These are phyloP conservation scores for Russula dissimulans DNA, from an alignment of 768 basidiomycete genomes.

Conservation along the genomic window DNA sequence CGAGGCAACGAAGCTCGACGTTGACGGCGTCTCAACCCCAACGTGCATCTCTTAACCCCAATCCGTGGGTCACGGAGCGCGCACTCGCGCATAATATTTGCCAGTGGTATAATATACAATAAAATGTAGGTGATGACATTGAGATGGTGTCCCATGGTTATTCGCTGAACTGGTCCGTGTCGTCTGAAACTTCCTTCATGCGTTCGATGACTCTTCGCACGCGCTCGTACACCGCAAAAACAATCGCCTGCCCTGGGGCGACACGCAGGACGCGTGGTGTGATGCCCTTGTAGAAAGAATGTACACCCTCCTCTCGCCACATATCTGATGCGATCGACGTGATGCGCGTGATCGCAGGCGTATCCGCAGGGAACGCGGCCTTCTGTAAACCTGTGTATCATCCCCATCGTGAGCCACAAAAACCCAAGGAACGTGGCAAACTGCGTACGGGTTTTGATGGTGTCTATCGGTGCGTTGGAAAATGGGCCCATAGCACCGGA, in stretches of 20 bases:
- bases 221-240: constrained; percentile 94
- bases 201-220: constrained; percentile 69
- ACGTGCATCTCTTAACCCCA: not conserved
- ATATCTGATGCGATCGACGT: constrained; percentile 77
- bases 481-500: constrained; percentile 98
- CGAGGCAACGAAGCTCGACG: not conserved
- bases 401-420: not conserved
- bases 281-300: constrained; percentile 97
- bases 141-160: constrained; percentile 22
- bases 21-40: not conserved
- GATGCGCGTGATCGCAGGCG: constrained; percentile 74
- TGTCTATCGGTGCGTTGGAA: constrained; percentile 93
- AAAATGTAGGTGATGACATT: not conserved
- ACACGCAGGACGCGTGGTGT: constrained; percentile 93
- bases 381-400: constrained; percentile 67
- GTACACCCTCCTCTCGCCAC: constrained; percentile 84
- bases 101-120: not conserved
- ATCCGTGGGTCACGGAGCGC: not conserved
- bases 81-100: not conserved
- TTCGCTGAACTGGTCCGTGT: constrained; percentile 63
- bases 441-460: constrained; percentile 83
- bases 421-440: not conserved
- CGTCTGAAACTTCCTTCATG: constrained; percentile 41
- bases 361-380: constrained; percentile 60
- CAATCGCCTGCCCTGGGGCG: constrained; percentile 94